Evolutionary conservation across 257 asterid species (phyloP).

Genomic region (Coffea canephora): DNA sequence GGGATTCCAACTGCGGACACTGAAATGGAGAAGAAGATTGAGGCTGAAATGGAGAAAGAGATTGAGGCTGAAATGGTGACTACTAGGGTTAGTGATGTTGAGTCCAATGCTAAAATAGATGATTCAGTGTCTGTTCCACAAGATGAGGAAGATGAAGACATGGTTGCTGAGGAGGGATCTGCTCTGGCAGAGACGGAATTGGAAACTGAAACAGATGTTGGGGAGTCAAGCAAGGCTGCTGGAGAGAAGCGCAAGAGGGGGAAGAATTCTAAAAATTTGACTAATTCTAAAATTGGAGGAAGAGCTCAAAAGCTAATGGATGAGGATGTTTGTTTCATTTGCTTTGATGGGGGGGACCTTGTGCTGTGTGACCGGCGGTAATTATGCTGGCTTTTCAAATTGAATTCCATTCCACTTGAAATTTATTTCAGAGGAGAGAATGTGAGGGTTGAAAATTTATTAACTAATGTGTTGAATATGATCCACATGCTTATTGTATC

Average conservation of each 20-base stretch:
- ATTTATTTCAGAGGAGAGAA: neutral
- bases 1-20: slow-evolving; percentile 30
- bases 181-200: slow-evolving; percentile 59
- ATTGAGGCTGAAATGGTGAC: slow-evolving; percentile 38
- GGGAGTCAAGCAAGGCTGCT: slow-evolving; percentile 57
- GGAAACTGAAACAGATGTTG: slow-evolving; percentile 53
- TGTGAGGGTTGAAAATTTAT: neutral
- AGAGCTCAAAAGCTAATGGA: slow-evolving; percentile 57
- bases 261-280: slow-evolving; percentile 45
- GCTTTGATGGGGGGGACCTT: slow-evolving; percentile 97
- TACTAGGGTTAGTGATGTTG: slow-evolving; percentile 44
- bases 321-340: slow-evolving; percentile 95
- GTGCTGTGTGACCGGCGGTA: slow-evolving; percentile 92
- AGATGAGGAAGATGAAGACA: slow-evolving; percentile 60
- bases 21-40: slow-evolving; percentile 36
- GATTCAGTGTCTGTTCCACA: slow-evolving; percentile 42
- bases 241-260: slow-evolving; percentile 80
- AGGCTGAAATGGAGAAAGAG: slow-evolving; percentile 39
- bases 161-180: slow-evolving; percentile 58
- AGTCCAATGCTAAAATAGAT: slow-evolving; percentile 41
- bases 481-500: neutral
- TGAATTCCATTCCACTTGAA: neutral
- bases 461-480: neutral
- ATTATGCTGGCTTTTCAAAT: slow-evolving; percentile 20
- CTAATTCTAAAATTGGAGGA: slow-evolving; percentile 38